Evolutionary conservation across 2,329 filamentous ascomycete species (phyloP).

Genomic region (Penicillium sp.): DNA sequence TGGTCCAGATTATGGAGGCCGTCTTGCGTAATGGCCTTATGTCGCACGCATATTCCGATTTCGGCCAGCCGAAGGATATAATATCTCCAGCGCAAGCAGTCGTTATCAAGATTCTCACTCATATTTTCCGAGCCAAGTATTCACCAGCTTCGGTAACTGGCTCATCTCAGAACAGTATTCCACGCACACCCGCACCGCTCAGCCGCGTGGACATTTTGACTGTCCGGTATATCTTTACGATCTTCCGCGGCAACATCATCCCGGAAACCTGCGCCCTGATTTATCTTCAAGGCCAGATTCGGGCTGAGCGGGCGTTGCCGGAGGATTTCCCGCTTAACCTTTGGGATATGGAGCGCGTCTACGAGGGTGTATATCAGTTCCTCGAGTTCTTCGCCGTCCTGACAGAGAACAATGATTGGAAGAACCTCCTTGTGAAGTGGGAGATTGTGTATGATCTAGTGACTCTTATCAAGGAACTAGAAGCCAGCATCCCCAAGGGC

Average conservation of each 20-base stretch:
- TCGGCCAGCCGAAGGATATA: constrained; percentile 92
- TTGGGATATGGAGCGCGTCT: constrained; percentile 97
- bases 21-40: constrained; percentile 87
- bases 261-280: constrained; percentile 95
- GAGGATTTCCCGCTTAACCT: constrained; percentile 91
- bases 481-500: constrained; percentile 84
- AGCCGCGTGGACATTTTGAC: constrained; percentile 64
- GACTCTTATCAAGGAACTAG: constrained; percentile 82
- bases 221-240: constrained; percentile 88
- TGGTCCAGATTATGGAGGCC: constrained; percentile 92
- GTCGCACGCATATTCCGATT: constrained; percentile 88
- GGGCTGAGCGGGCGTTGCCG: constrained; percentile 72
- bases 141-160: constrained; percentile 52
- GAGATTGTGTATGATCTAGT: constrained; percentile 88
- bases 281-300: constrained; percentile 88
- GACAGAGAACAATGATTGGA: constrained; percentile 81
- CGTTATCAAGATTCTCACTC: constrained; percentile 85
- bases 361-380: constrained; percentile 92
- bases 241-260: constrained; percentile 89
- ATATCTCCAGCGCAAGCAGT: constrained; percentile 95
- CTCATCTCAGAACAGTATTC: constrained; percentile 56
- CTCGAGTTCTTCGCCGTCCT: constrained; percentile 91
- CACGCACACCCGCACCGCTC: constrained; percentile 60
- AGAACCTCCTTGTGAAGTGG: constrained; percentile 86
- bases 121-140: constrained; percentile 75